Conservation (phyloP, 2,329 filamentous ascomycete species). For the Alternaria burnsii region DNA sequence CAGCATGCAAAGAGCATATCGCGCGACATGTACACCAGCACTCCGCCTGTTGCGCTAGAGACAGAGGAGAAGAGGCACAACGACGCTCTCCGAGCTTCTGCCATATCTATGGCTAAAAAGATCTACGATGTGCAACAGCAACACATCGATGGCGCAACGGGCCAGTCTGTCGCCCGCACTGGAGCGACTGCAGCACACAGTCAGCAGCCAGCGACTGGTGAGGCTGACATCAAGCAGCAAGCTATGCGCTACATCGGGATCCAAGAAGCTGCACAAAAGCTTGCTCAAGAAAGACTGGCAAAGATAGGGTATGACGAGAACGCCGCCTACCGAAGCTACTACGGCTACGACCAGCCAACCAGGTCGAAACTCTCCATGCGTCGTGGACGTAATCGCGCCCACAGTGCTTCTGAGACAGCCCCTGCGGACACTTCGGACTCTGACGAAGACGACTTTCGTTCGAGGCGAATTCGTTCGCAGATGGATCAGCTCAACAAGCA, state of each 20-base stretch:
- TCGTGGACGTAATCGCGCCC: constrained; percentile 66
- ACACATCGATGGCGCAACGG: constrained; percentile 59
- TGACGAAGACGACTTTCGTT: constrained; percentile 70
- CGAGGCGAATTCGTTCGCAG: constrained; percentile 76
- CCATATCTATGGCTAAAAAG: constrained; percentile 86
- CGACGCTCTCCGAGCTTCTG: constrained; percentile 80
- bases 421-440: constrained; percentile 37
- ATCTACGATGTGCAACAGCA: constrained; percentile 80
- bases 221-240: constrained; percentile 61
- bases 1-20: constrained; percentile 74
- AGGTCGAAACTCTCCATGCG: constrained; percentile 61
- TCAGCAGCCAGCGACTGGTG: constrained; percentile 40
- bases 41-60: constrained; percentile 75
- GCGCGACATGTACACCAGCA: constrained; percentile 78
- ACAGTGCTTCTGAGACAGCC: constrained; percentile 68
- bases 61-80: constrained; percentile 76
- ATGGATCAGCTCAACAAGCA: constrained; percentile 80
- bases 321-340: constrained; percentile 77
- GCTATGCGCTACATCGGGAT: constrained; percentile 67
- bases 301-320: constrained; percentile 78
- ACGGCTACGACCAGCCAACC: constrained; percentile 66
- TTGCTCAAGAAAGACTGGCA: constrained; percentile 82
- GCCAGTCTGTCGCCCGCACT: constrained; percentile 46
- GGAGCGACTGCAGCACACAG: constrained; percentile 47
- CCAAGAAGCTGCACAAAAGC: constrained; percentile 85